Evolutionary conservation across 2,329 filamentous ascomycete species (phyloP).

Genomic region (Fusarium haematococcum): DNA sequence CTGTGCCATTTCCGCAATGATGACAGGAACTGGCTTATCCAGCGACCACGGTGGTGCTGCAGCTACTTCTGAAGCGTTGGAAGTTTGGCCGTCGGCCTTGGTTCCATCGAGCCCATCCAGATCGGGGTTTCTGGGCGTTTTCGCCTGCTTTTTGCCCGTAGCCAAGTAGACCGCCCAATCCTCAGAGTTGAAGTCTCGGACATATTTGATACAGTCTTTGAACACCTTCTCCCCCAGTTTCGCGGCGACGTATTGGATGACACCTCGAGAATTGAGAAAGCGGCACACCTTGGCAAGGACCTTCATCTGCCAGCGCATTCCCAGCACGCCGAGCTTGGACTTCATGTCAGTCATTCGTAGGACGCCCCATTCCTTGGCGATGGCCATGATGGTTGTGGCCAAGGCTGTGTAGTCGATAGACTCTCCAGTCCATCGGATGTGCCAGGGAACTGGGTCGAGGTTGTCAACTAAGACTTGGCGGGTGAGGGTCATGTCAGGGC

Average conservation of each 20-base stretch:
- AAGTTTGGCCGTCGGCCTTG: constrained; percentile 35
- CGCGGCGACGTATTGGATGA: constrained; percentile 68
- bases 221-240: constrained; percentile 65
- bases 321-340: constrained; percentile 66
- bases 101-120: constrained; percentile 42
- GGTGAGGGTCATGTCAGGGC: constrained; percentile 53
- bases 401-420: constrained; percentile 70
- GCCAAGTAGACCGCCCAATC: constrained; percentile 69
- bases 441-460: constrained; percentile 68
- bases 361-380: constrained; percentile 68
- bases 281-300: constrained; percentile 69
- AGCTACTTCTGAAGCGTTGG: constrained; percentile 41
- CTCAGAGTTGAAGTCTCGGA: constrained; percentile 65
- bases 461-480: constrained; percentile 55
- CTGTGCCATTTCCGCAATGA: constrained; percentile 47
- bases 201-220: constrained; percentile 71
- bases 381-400: constrained; percentile 67
- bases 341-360: constrained; percentile 70
- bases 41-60: constrained; percentile 48
- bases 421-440: constrained; percentile 66
- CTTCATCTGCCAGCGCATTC: constrained; percentile 70
- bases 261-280: constrained; percentile 66
- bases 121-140: constrained; percentile 40
- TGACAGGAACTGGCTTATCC: constrained; percentile 50
- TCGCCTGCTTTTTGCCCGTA: constrained; percentile 55